Base-by-base conservation (phyloP, 2,329 filamentous ascomycete species). In the Dryadomyces quercivorus region DNA sequence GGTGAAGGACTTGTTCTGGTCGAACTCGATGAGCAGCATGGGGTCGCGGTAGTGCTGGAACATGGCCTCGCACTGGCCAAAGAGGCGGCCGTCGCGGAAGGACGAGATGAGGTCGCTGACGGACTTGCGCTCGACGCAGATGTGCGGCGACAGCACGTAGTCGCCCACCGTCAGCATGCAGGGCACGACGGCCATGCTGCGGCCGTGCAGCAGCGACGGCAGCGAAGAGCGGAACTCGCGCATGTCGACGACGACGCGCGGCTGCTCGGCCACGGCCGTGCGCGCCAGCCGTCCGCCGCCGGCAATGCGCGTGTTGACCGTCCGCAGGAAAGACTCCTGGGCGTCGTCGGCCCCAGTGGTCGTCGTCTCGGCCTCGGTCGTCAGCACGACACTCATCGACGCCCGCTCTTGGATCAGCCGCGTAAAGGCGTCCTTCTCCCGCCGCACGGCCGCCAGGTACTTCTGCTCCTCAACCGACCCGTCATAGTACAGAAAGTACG, bases 161-260 rank as follows among this genome's bases (percentile, higher is more conserved):
- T 98, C 93, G 59, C 89, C 93, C 0, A 98, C 92, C 1, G 92
- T 98, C 57, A 98, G 75, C 81, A 95, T 94, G 69, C 92, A 96
- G 2, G 93, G 93, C 0, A 97, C 85, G 46, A 97, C 83, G 38
- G 90, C 75, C 74, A 96, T 92, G 62, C 82, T 88, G 52, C 88
- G 85, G 1, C 88, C 93, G 67, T 98, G 92, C 2, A 97, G 76
- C 4, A 98, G 78, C 1, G 90, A 95, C 0, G 93, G 92, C 0
- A 98, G 77, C 1, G 88, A 91, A 36, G 91, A 96, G 59, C 93
- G 83, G 67, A 98, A 97, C 69, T 98, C 93, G 65, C 93, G 88
- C 34, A 97, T 88, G 63, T 98, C 93, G 45, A 97, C 90, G 2
- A 98, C 87, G 0, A 97, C 88, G 26, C 90, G 84, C 1, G 93